These are phyloP conservation scores for Dalbergia cochinchinensis DNA, from an alignment of 306 rosid genomes.

Conservation along the genomic window DNA sequence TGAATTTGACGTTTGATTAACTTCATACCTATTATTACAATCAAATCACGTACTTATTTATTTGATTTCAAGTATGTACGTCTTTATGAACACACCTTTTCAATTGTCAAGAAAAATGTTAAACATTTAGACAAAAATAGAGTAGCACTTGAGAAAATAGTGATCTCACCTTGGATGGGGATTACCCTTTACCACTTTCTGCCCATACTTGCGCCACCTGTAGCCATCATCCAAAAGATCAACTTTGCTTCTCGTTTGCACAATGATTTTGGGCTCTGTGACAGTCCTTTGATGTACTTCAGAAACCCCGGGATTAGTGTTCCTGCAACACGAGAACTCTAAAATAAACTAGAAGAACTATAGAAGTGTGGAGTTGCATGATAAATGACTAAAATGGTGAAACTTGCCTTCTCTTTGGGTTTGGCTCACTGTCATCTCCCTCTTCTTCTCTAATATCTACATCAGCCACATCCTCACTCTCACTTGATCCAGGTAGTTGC, in stretches of 20 bases:
- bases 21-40: background rate
- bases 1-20: background rate
- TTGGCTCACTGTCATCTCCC: constrained; percentile 68
- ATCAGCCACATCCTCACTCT: constrained; percentile 70
- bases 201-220: constrained; percentile 98
- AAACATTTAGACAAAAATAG: constrained; percentile 28
- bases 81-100: constrained; percentile 7
- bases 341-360: constrained; percentile 26
- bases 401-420: constrained; percentile 85
- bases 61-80: background rate
- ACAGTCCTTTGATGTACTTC: constrained; percentile 77
- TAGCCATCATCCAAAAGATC: constrained; percentile 97
- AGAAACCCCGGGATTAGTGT: constrained; percentile 60
- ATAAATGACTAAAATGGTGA: constrained; percentile 22
- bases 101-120: background rate
- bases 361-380: constrained; percentile 5
- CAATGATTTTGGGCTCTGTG: constrained; percentile 93
- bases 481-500: constrained; percentile 65
- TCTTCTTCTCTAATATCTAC: constrained; percentile 65
- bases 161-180: constrained; percentile 94
- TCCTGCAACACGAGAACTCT: constrained; percentile 62
- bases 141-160: constrained; percentile 31
- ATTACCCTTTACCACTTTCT: constrained; percentile 97
- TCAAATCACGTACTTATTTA: background rate
- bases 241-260: constrained; percentile 93